phyloP scores from a whole-genome alignment of 1,284 basidiomycete species.

The Vanrija pseudolonga region DNA sequence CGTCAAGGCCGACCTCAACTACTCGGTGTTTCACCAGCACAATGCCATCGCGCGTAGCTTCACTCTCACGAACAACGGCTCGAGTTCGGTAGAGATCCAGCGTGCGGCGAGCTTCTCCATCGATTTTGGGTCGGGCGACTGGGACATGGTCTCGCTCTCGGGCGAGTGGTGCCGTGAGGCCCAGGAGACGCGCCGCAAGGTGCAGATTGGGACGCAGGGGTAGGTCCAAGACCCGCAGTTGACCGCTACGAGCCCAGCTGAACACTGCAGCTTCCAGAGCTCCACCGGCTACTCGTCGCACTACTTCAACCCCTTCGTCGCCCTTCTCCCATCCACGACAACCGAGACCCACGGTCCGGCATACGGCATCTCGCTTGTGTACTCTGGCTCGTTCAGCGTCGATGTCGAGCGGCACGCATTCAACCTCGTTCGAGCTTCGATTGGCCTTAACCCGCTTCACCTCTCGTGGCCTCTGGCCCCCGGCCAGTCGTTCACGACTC shows the following conservation, averaged over 20 bases:
- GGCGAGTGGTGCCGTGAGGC: constrained; percentile 28
- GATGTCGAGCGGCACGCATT: constrained; percentile 15
- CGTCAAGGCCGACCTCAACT: constrained; percentile 14
- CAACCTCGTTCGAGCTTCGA: constrained; percentile 11
- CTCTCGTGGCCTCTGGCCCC: constrained; percentile 15
- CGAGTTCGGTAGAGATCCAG: constrained; percentile 13
- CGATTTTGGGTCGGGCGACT: constrained; percentile 17
- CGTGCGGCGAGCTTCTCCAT: constrained; percentile 18
- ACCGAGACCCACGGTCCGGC: constrained; percentile 18
- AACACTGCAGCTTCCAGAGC: constrained; percentile 18
- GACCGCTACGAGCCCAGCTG: no score
- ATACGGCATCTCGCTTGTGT: constrained; percentile 23
- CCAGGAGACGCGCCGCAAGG: constrained; percentile 7
- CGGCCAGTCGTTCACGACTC: constrained; percentile 21
- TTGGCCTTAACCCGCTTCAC: constrained; percentile 26
- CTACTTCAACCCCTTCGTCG: constrained; percentile 29
- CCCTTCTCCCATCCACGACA: constrained; percentile 10
- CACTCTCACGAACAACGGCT: constrained; percentile 15
- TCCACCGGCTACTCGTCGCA: constrained; percentile 26
- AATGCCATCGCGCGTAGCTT: constrained; percentile 17
- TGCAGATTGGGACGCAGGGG: constrained; percentile 19
- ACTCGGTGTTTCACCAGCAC: constrained; percentile 20
- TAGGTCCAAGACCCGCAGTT: no score
- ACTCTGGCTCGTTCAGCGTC: constrained; percentile 18
- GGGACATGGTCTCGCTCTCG: constrained; percentile 21